Conservation (phyloP, 768 basidiomycete genomes). For the Podaxis sp. region DNA sequence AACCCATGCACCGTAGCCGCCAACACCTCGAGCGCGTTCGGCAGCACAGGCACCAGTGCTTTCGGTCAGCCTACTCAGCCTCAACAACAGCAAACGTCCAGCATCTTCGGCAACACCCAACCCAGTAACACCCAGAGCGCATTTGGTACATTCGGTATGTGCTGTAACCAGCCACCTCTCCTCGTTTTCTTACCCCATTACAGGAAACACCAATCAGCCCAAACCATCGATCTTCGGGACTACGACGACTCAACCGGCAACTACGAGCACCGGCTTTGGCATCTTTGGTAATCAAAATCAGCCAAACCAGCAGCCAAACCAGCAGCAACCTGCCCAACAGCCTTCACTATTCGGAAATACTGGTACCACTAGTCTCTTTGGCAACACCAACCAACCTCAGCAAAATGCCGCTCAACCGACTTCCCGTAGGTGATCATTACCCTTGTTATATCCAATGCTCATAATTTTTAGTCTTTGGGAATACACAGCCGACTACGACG, state of each 20-base stretch:
- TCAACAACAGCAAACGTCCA: constrained; percentile 32
- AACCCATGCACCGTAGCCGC: background rate
- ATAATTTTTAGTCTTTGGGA: constrained; percentile 21
- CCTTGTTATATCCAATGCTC: background rate
- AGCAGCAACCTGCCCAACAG: constrained; percentile 35
- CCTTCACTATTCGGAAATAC: constrained; percentile 18
- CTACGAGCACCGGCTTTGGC: constrained; percentile 31
- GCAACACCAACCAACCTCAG: constrained; percentile 18
- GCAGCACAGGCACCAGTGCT: constrained; percentile 22
- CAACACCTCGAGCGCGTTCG: constrained; percentile 25
- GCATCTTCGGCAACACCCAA: constrained; percentile 32
- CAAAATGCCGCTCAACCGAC: constrained; percentile 20
- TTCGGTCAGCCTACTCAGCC: constrained; percentile 25
- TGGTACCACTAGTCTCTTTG: constrained; percentile 11
- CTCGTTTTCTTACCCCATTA: constrained; percentile 1
- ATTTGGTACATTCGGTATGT: constrained; percentile 29
- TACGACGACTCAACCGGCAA: constrained; percentile 25
- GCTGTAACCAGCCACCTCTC: background rate
- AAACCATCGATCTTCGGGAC: constrained; percentile 35
- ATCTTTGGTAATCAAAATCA: constrained; percentile 32
- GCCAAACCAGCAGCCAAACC: constrained; percentile 29
- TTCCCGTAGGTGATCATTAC: constrained; percentile 16
- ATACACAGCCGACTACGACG: constrained; percentile 15
- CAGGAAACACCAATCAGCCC: constrained; percentile 19
- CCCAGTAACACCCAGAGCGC: constrained; percentile 38